Base-by-base conservation (phyloP, 2,329 filamentous ascomycete species). In the Aspergillus fischeri region DNA sequence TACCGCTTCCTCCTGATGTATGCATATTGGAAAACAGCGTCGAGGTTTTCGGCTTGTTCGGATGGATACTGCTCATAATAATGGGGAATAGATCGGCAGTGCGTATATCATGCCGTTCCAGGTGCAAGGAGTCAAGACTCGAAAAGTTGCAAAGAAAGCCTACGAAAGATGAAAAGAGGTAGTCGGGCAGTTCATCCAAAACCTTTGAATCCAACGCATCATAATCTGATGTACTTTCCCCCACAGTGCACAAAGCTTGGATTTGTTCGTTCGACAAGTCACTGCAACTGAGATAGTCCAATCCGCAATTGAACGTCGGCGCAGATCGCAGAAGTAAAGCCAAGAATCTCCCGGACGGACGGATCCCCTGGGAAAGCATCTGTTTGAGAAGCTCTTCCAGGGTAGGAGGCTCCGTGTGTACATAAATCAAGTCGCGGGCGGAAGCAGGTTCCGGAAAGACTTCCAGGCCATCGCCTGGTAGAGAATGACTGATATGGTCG, bases 401-500 rank as follows among this genome's bases (percentile, higher is more conserved):
- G 0, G 75, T 77, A 5, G 85, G 85, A 14, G 83, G 77, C 45
- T 80, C 75, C 14, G 78, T 78, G 27, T 77, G 77, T 10, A 85
- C 77, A 67, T 86, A 86, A 1, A 84, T 81, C 50, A 81, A 70
- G 61, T 86, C 80, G 32, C 83, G 77, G 5, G 83, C 80, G 29
- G 83, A 86, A 14, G 73, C 71, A 8, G 85, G 82, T 55, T 83
- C 79, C 4, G 83, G 76, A 47, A 78, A 72, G 9, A 82, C 75
- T 65, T 86, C 84, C 57, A 72, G 77, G 24, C 75, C 75, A 67
- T 87, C 85, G 20, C 85, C 85, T 6, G 85, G 81, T 4, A 83
- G 63, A 20, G 69, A 64, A 48, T 64, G 60, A 48, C 64, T 68
- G n/a, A 49, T 49, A 25, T 62, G 52, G 38, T 71, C 66, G 60